Percentiles rank a stretch among this genome's conserved stretches.
Conservation (phyloP, 2,329 filamentous ascomycete genomes). For the Fusarium devonianum region DNA sequence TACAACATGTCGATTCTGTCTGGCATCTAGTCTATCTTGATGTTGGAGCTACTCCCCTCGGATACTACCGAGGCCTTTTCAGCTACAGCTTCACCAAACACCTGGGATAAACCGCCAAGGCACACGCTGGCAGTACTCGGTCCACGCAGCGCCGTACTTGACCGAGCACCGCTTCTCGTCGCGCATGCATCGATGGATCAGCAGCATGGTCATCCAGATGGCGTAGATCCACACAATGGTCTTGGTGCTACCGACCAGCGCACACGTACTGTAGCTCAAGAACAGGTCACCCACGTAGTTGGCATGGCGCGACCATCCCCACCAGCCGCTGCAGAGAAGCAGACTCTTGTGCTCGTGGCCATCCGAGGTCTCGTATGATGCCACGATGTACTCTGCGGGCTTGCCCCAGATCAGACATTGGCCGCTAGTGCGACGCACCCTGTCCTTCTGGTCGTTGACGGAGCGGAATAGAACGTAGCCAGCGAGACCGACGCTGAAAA, state of each 20-base stretch:
- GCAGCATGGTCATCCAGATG: conserved; percentile 53
- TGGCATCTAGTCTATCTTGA: too few species aligned
- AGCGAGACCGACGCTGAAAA: conserved; percentile 28
- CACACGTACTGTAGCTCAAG: conserved; percentile 51
- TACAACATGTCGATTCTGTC: too few species aligned
- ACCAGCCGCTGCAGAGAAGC: conserved; percentile 43
- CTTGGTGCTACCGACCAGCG: conserved; percentile 48
- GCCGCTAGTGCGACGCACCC: conserved; percentile 49
- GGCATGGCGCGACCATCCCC: conserved; percentile 43
- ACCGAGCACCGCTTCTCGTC: conserved; percentile 54
- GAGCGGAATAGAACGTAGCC: conserved; percentile 55
- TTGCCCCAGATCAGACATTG: conserved; percentile 54
- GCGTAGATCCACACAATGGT: conserved; percentile 55
- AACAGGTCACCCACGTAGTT: conserved; percentile 43
- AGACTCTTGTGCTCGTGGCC: conserved; percentile 48
- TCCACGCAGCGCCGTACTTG: conserved; percentile 56
- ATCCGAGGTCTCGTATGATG: conserved; percentile 51
- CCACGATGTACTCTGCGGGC: conserved; percentile 48
- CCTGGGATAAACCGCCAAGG: conserved; percentile 51
- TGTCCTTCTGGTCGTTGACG: conserved; percentile 55
- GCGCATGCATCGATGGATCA: conserved; percentile 54
- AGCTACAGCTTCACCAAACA: conserved; percentile 32
- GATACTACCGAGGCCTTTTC: not conserved
- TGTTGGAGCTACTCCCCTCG: not conserved
- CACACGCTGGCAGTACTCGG: conserved; percentile 52